Evolutionary conservation across 2,329 filamentous ascomycete genomes (phyloP).

Genomic region (Aspergillus intermedius): DNA sequence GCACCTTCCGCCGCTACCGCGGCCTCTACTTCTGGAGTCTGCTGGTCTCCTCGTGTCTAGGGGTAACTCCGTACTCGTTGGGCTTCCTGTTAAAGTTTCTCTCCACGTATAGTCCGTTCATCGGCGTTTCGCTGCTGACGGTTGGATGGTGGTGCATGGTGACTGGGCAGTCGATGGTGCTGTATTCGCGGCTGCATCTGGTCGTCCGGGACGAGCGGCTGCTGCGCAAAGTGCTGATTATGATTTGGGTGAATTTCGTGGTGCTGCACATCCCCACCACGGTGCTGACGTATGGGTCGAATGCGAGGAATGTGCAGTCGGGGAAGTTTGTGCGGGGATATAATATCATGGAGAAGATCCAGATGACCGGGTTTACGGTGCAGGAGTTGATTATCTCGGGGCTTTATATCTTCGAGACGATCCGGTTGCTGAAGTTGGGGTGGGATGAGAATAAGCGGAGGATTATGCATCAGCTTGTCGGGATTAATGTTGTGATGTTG

Average conservation of each 20-base stretch:
- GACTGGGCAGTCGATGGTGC: constrained; percentile 55
- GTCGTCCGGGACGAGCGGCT: constrained; percentile 47
- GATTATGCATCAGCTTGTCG: constrained; percentile 41
- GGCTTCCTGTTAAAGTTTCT: constrained; percentile 41
- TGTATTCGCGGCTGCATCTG: constrained; percentile 58
- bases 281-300: constrained; percentile 47
- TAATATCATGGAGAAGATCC: constrained; percentile 40
- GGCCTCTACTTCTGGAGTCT: constrained; percentile 42
- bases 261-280: constrained; percentile 50
- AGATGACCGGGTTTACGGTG: constrained; percentile 41
- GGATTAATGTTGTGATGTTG: constrained; percentile 43
- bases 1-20: constrained; percentile 33
- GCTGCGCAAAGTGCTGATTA: constrained; percentile 46
- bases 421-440: constrained; percentile 38
- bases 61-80: constrained; percentile 34
- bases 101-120: constrained; percentile 19
- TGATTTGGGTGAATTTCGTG: constrained; percentile 53
- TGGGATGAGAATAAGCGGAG: constrained; percentile 23
- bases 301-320: constrained; percentile 14
- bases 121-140: constrained; percentile 39
- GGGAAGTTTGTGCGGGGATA: constrained; percentile 34
- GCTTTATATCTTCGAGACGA: constrained; percentile 50
- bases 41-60: constrained; percentile 27
- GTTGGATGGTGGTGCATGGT: constrained; percentile 57
- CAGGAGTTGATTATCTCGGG: constrained; percentile 43